Percentiles rank a stretch among this genome's conserved stretches.
These are phyloP conservation scores for Malus orientalis DNA, from an alignment of 306 rosid genomes.

Conservation along the genomic window DNA sequence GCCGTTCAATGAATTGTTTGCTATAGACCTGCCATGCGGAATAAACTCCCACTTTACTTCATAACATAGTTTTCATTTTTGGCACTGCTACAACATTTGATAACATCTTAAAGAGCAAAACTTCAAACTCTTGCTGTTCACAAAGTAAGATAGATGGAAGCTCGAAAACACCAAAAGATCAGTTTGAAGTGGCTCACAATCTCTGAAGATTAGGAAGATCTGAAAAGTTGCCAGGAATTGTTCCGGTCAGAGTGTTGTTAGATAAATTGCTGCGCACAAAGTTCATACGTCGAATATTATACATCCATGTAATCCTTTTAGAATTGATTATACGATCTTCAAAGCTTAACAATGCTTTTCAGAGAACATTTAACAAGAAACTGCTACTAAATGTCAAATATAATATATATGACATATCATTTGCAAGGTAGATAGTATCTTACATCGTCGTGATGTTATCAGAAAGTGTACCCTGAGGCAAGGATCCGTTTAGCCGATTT, in stretches of 20 bases:
- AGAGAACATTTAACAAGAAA: neutral
- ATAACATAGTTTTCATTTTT: slow-evolving; percentile 3
- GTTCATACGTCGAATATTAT: neutral
- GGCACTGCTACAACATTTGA: neutral
- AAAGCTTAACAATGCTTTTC: neutral
- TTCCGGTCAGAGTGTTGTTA: slow-evolving; percentile 62
- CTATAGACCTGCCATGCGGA: slow-evolving; percentile 66
- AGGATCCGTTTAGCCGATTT: slow-evolving; percentile 62
- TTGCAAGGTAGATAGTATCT: slow-evolving; percentile 28
- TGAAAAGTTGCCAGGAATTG: slow-evolving; percentile 56
- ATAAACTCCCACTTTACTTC: slow-evolving; percentile 6
- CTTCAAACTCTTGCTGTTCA: neutral
- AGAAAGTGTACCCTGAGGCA: slow-evolving; percentile 54
- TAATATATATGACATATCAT: slow-evolving; percentile 2
- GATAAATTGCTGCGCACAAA: slow-evolving; percentile 55
- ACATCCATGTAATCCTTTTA: neutral
- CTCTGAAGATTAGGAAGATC: slow-evolving; percentile 54
- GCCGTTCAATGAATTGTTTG: slow-evolving; percentile 64
- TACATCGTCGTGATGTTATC: slow-evolving; percentile 75
- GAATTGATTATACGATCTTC: neutral
- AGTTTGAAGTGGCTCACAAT: slow-evolving; percentile 45
- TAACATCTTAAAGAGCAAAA: neutral
- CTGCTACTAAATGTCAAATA: neutral
- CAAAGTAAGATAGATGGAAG: neutral
- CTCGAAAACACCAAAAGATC: neutral